phyloP scores from a whole-genome alignment of 257 asterid genomes.

The Solanum sejunctum region DNA sequence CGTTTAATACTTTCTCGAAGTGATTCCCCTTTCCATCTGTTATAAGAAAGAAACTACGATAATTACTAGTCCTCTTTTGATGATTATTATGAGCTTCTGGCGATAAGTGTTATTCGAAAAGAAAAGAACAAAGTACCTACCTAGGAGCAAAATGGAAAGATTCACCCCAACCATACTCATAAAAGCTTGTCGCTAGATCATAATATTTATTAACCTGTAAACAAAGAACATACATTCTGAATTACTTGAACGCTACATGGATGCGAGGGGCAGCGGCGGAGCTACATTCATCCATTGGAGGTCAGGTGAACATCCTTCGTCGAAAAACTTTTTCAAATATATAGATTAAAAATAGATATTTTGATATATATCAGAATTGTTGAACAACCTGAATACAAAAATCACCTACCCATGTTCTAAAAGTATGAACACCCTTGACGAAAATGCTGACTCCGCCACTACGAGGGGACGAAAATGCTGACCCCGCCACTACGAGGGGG shows the following conservation, averaged over 20 bases:
- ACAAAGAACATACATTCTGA: background rate
- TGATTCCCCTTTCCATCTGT: conserved; percentile 10
- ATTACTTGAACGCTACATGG: too few relatives aligned
- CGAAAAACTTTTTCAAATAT: too few relatives aligned
- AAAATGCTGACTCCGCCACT: too few relatives aligned
- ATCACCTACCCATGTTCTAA: too few relatives aligned
- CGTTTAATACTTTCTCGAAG: conserved; percentile 8
- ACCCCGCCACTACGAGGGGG: background rate
- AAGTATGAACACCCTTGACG: too few relatives aligned
- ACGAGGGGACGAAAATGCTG: background rate
- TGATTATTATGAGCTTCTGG: background rate
- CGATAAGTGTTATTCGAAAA: background rate
- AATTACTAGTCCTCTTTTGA: background rate
- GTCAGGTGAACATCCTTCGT: too few relatives aligned
- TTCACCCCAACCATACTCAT: conserved; percentile 13
- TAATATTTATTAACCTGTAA: conserved; percentile 8
- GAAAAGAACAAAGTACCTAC: background rate
- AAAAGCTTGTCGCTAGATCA: conserved; percentile 4
- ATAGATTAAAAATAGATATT: too few relatives aligned
- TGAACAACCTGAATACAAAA: too few relatives aligned
- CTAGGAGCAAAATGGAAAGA: conserved; percentile 11
- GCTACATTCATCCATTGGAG: too few relatives aligned
- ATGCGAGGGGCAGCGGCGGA: too few relatives aligned
- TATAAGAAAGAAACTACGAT: background rate
- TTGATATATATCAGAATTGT: too few relatives aligned